These are phyloP conservation scores for Russula griseocarnosa DNA, from an alignment of 768 basidiomycete species.

Conservation along the genomic window DNA sequence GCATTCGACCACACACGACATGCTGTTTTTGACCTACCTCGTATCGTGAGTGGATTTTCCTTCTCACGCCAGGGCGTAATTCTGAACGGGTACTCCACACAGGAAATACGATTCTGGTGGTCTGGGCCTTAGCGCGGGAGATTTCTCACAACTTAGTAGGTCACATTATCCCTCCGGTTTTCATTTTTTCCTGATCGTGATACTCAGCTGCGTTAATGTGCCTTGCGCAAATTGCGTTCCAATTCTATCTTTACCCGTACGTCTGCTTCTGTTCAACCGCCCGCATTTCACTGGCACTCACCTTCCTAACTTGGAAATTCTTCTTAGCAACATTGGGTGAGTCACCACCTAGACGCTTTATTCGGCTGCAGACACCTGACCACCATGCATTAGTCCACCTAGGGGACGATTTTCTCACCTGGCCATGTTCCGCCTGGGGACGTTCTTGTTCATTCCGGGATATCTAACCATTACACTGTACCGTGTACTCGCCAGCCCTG, in stretches of 20 bases:
- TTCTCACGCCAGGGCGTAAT: constrained; percentile 13
- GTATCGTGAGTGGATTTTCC: constrained; percentile 59
- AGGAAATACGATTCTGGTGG: constrained; percentile 86
- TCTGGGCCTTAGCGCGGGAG: constrained; percentile 81
- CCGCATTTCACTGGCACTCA: neutral
- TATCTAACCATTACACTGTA: constrained; percentile 78
- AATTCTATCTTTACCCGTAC: constrained; percentile 87
- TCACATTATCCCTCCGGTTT: constrained; percentile 14
- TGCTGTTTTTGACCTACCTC: constrained; percentile 87
- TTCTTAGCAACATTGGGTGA: constrained; percentile 38
- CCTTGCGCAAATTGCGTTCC: constrained; percentile 87
- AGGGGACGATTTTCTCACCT: constrained; percentile 79
- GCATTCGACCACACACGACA: constrained; percentile 87
- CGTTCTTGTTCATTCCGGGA: constrained; percentile 81
- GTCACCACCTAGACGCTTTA: constrained; percentile 5
- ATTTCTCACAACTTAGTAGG: constrained; percentile 88
- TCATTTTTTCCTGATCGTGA: constrained; percentile 22
- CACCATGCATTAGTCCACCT: constrained; percentile 52
- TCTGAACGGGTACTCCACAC: constrained; percentile 12
- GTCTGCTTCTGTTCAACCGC: constrained; percentile 33
- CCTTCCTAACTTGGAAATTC: neutral
- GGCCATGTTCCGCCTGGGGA: constrained; percentile 87
- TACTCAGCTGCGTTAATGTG: constrained; percentile 85
- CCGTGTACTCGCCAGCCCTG: constrained; percentile 64
- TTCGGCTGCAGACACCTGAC: neutral